Base-by-base conservation (phyloP, 108 stramenopile genomes). In the Aurantiochytrium sp. region DNA sequence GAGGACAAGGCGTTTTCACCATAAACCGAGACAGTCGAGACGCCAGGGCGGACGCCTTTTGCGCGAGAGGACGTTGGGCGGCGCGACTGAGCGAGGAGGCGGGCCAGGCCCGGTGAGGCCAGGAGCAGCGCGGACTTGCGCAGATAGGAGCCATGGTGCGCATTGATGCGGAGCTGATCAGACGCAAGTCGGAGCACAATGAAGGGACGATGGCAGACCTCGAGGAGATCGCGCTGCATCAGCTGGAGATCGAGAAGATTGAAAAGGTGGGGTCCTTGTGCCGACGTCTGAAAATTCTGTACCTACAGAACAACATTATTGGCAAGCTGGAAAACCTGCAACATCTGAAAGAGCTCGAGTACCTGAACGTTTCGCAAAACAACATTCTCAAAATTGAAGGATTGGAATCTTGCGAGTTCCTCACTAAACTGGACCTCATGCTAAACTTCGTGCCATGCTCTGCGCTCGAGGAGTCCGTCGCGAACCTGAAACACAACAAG, bases 281-380 rank as follows among this genome's bases (percentile, higher is more conserved):
- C 90, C 93, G 95, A 28, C 93, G 95, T 19, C 90, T 97, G 18
- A 95, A 96, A 90, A 97, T 97, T 23, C 90, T 97, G 25, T 94
- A 96, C 87, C 92, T 97, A 42, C 96, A 96, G 87, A 97, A 97
- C 91, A 97, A 97, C 91, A 94, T 95, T 51, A 96, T 96, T 73
- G 53, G 90, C 4, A 89, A 91, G 35, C 94, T 97, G 90, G 91
- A 94, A 51, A 94, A 96, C 73, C 88, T 96, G 88, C 94, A 94
- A 83, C 94, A 95, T 42, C 88, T 96, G 88, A 96, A 96, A 64
- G 87, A 91, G 47, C 93, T 97, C n/a, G 93, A 96, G 89, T 97
- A 97, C 91, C 92, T 97, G 72, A 97, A 97, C 91, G 91, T 97
- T 60, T 96, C 97, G 29, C 91, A 96, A 88, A 97, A 97, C 90